Base-by-base conservation (phyloP, 2,329 filamentous ascomycete species). In the Cercospora zeina region DNA sequence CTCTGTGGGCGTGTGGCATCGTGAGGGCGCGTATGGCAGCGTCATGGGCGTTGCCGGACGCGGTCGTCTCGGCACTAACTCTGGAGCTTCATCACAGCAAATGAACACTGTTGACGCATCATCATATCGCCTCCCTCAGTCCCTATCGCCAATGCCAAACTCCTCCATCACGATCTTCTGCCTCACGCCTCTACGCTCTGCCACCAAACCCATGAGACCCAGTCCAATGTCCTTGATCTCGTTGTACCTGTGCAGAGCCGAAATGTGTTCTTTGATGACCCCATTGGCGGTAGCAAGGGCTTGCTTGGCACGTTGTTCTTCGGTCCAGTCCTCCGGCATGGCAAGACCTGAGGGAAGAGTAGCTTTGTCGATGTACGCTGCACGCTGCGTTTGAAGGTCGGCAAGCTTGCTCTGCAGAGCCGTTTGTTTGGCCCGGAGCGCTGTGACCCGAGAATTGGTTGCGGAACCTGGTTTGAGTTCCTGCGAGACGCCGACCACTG, bases 191-290 rank as follows among this genome's bases (percentile, higher is more conserved):
- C 85, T 77, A 64, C 82, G 80, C 62, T 90, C 87, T 3, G 88
- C 87, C 72, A 90, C 84, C 68, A 90, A 74, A 0, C 86, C 86
- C 75, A 89, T 81, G 31, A 90, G 70, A 0, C 86, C 87, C 69
- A 86, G 82, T 0, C 84, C 87, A 7, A 88, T 78, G 72, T 90
- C 88, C 65, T 87, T 85, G 68, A 89, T 85, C 72, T 89, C 87
- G 69, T 90, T 90, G 75, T 90, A 90, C 61, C 84, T 78, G 66
- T 89, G 87, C 33, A 90, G 77, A 3, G 87, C 77, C 62, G 80
- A 80, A 70, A 90, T 90, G 72, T 90, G 87, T 33, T 77, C 77
- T 58, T 85, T 82, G 56, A 88, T 84, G 9, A 84, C 83, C 19
- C 76, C 75, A 42, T 82, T 78, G 0, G 84, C 79, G 10, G 80